Evolutionary conservation across 1,284 basidiomycete genomes (phyloP).

Genomic region (Stygiomarasmius scandens): DNA sequence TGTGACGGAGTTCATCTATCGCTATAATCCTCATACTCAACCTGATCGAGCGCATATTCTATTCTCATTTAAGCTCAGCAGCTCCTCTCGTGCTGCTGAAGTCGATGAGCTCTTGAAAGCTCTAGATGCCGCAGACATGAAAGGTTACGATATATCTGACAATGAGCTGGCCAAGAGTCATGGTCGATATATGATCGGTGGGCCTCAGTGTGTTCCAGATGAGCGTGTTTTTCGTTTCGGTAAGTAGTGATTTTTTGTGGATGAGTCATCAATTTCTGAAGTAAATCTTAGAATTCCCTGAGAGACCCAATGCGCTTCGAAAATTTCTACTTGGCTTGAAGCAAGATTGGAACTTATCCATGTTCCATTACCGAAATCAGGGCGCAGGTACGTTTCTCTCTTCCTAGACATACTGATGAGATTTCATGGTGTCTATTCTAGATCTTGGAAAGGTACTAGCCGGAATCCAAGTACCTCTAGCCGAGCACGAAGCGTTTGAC

Average conservation of each 20-base stretch:
- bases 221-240: conserved; percentile 95
- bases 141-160: conserved; percentile 88
- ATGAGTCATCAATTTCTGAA: no score
- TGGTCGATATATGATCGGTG: conserved; percentile 93
- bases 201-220: conserved; percentile 72
- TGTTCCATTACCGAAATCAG: conserved; percentile 98
- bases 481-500: conserved; percentile 19
- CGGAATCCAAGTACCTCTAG: conserved; percentile 87
- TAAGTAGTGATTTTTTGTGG: no score
- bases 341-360: conserved; percentile 89
- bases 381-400: conserved; percentile 73
- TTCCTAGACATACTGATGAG: conserved; percentile 5
- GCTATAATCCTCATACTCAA: conserved; percentile 60
- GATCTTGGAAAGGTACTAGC: conserved; percentile 92
- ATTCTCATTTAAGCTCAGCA: conserved; percentile 87
- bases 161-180: conserved; percentile 97
- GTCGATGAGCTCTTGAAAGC: conserved; percentile 66
- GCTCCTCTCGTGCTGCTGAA: conserved; percentile 66
- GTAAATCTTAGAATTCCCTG: conserved; percentile 86
- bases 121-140: conserved; percentile 74
- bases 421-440: conserved; percentile 33
- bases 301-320: conserved; percentile 88
- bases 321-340: conserved; percentile 87
- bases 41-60: conserved; percentile 81
- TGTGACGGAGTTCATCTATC: conserved; percentile 97